These are phyloP conservation scores for Symbiodinium natans DNA, from an alignment of 73 alveolate species.

Conservation along the genomic window DNA sequence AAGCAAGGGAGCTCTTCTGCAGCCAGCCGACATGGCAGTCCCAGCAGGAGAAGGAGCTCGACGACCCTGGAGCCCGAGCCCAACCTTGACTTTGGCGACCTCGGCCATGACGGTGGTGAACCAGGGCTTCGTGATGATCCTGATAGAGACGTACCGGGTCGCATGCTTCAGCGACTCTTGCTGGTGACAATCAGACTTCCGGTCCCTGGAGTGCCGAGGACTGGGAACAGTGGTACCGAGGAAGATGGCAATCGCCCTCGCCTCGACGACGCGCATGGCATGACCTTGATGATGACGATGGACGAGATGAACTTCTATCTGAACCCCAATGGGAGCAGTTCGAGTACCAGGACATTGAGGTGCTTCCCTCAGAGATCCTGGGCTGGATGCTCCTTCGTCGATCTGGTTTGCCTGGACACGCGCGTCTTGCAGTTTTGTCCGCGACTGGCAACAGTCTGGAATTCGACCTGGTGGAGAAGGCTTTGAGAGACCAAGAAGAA, in stretches of 20 bases:
- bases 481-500: conserved; percentile 32
- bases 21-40: not conserved
- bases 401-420: not conserved
- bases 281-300: not conserved
- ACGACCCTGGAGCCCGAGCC: not conserved
- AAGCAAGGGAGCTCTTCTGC: not conserved
- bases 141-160: no score
- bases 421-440: not conserved
- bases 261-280: not conserved
- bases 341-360: not conserved
- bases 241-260: not conserved
- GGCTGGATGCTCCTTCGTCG: conserved; percentile 21
- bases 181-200: no score
- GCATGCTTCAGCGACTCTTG: no score
- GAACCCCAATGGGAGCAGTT: conserved; percentile 28
- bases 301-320: not conserved
- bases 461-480: not conserved
- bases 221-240: not conserved
- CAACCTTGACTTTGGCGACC: not conserved
- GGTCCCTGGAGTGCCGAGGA: not conserved
- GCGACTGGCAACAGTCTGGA: not conserved
- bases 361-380: conserved; percentile 1
- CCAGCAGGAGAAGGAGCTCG: not conserved
- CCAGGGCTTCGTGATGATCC: no score
- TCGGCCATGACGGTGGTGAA: no score